A percentile compares a stretch with the other conserved stretches of the same genome.
Conservation (phyloP, 768 basidiomycete genomes). For the Termitomyces sp. region DNA sequence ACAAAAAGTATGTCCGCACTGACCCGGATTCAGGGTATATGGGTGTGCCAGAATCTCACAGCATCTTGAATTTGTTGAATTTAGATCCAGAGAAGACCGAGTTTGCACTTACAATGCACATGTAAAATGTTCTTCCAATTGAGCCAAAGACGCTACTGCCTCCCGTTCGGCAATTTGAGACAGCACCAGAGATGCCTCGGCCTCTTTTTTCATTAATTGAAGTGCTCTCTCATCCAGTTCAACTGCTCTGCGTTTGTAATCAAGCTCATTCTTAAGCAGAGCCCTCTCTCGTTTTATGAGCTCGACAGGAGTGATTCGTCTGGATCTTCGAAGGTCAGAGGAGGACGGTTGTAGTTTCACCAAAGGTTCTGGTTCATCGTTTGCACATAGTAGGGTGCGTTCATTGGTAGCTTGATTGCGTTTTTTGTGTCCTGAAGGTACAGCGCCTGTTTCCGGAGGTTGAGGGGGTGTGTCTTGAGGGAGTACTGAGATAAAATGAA, state of each 20-base stretch:
- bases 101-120: constrained; percentile 48
- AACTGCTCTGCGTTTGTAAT: constrained; percentile 28
- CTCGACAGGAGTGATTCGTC: constrained; percentile 33
- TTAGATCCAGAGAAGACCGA: neutral
- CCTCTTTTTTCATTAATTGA: constrained; percentile 33
- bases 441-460: neutral
- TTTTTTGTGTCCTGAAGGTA: constrained; percentile 5
- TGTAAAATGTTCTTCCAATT: constrained; percentile 60
- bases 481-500: neutral
- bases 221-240: constrained; percentile 36
- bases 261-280: constrained; percentile 31
- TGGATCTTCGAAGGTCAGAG: constrained; percentile 27
- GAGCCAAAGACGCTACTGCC: constrained; percentile 34
- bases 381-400: neutral
- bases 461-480: constrained; percentile 3
- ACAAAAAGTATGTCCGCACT: constrained; percentile 68
- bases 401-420: constrained; percentile 5
- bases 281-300: constrained; percentile 31
- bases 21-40: constrained; percentile 44
- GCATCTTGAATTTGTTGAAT: constrained; percentile 36
- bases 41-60: constrained; percentile 63
- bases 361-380: constrained; percentile 4
- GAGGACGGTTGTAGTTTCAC: constrained; percentile 14
- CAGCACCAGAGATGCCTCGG: constrained; percentile 33
- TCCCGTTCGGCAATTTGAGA: constrained; percentile 38